Evolutionary conservation across 1,139 yeast species (phyloP), one percentile per base, ranked within the genome.

Genomic region (Kodamaea arcana): DNA sequence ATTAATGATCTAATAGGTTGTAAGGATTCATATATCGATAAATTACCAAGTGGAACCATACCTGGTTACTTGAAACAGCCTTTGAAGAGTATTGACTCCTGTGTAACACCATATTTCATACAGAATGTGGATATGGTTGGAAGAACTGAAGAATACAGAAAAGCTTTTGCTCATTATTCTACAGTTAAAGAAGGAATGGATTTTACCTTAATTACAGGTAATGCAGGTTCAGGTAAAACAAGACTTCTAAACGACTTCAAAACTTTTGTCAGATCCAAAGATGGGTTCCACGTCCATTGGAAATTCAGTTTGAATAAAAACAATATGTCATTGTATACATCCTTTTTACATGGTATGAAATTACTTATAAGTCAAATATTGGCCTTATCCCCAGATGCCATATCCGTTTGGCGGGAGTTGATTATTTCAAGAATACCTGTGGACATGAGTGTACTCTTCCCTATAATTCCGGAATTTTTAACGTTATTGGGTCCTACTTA

Each of bases 171-270:
- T 2, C 42, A 48, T 3, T 59, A 62, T 38, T 56, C 61, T 16
- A 39, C 32, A 38, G 47, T 30, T 42, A 46, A 25, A 35, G 43
- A 23, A 39, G 58, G 50, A 41, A 54, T 49, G 43, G 60, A 62
- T 39, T 41, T 65, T 12, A 44, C 70, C 2, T 46, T 72, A 11
- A 50, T 75, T 8, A 45, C 57, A 2, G 80, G 80, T 5, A 62
- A 57, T n/a, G 47, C 68, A 0, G 81, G 80, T 1, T 50, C 61
- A 3, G 81, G 80, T 3, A 74, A 73, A 48, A 58, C 78, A 0
- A 52, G 71, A 3, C 44, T 75, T 4, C 49, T 75, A n/a, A 56
- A 58, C 21, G 75, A 70, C 30, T 46, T 74, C 29, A 65, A 62
- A 36, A 55, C 65, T 4, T 50, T 54, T 2, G 62, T 74, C 2